Conservation (phyloP, 345 rosid genomes). For the Lenwebbia sp. region DNA sequence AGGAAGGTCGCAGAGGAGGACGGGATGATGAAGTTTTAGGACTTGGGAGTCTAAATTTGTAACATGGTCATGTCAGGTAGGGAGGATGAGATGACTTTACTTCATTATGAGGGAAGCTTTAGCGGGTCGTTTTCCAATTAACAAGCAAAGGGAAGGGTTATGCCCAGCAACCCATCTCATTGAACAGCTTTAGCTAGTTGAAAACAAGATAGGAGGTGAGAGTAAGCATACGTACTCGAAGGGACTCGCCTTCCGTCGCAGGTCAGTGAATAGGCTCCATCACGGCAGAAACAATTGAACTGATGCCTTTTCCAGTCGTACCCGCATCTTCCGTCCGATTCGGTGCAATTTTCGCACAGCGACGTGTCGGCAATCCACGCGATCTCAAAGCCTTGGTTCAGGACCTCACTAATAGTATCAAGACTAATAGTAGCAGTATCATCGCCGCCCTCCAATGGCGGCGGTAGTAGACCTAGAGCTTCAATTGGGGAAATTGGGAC, state of each 20-base stretch:
- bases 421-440: fast-evolving
- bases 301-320: fast-evolving
- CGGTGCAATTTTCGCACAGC: background rate
- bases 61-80: too few species aligned
- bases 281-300: background rate
- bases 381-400: background rate
- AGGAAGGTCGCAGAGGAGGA: background rate
- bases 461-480: fast-evolving
- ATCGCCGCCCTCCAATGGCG: fast-evolving
- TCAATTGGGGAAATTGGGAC: fast-evolving
- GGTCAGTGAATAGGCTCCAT: fast-evolving
- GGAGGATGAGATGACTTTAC: too few species aligned
- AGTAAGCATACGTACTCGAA: background rate
- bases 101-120: background rate
- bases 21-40: background rate
- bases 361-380: background rate
- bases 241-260: background rate
- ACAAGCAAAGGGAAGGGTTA: background rate
- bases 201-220: background rate
- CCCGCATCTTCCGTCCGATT: background rate
- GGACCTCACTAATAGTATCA: background rate
- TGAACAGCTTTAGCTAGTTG: background rate
- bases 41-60: background rate
- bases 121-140: background rate
- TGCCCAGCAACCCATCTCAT: background rate